Evolutionary conservation across 148 eudicot genomes (phyloP).

Genomic region (Talinum fruticosum): DNA sequence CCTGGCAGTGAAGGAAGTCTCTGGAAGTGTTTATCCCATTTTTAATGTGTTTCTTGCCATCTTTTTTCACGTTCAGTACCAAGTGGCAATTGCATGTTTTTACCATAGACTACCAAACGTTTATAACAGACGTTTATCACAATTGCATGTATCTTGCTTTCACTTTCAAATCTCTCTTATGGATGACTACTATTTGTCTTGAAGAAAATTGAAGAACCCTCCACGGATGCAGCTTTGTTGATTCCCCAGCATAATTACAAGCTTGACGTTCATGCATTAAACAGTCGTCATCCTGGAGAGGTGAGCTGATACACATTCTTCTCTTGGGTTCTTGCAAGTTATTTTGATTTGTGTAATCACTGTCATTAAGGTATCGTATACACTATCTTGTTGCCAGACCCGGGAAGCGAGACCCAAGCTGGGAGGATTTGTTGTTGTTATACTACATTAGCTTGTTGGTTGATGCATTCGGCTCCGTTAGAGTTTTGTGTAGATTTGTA

Average conservation of each 20-base stretch:
- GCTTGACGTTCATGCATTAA: slow-evolving; percentile 91
- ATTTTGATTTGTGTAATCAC: neutral
- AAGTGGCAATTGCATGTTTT: neutral
- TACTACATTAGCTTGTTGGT: neutral
- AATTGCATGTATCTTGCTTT: too few relatives aligned
- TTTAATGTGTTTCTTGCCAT: neutral
- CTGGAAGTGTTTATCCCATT: neutral
- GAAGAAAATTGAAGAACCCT: slow-evolving; percentile 65
- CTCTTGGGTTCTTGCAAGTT: neutral
- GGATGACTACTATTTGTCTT: slow-evolving; percentile 24
- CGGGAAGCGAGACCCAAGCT: too few relatives aligned
- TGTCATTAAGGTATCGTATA: neutral
- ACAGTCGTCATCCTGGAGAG: slow-evolving; percentile 98
- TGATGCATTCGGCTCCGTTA: neutral
- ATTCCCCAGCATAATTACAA: slow-evolving; percentile 98
- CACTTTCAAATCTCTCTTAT: too few relatives aligned
- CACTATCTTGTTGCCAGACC: neutral
- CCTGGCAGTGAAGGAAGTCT: neutral
- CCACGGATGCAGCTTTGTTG: slow-evolving; percentile 73
- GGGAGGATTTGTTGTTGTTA: too few relatives aligned
- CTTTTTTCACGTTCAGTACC: neutral
- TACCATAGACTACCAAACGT: too few relatives aligned
- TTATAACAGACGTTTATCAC: too few relatives aligned
- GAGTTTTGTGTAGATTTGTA: neutral
- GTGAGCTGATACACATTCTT: slow-evolving; percentile 34